Evolutionary conservation across 2,329 filamentous ascomycete species (phyloP), one percentile per base, ranked within the genome.

Genomic region (Metarhizium sp.): DNA sequence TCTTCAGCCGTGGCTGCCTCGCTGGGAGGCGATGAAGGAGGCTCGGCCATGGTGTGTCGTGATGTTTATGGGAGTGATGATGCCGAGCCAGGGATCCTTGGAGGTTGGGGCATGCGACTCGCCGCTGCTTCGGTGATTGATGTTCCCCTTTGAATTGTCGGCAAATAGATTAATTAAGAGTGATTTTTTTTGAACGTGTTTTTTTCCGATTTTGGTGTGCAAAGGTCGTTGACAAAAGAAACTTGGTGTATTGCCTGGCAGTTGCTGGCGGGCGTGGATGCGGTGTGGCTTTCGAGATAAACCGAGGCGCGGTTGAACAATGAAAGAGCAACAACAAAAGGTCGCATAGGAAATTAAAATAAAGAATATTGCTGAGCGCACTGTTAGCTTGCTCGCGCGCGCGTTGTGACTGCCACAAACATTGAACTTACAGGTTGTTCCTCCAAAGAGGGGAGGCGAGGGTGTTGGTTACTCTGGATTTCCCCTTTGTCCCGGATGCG

Each of bases 1-100:
- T 94, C 89, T 67, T 91, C 86, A 51, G 79, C 69, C 54, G 70
- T 78, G 54, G 80, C 71, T 53, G 74, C 71, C 65, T 77, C 79
- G 65, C 73, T 74, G 11, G 81, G 81, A 53, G 83, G 83, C 51
- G 83, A 86, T 6, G 83, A 86, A 6, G 82, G 81, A 62, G 78
- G 76, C 66, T 85, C 82, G 58, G 75, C 74, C 79, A 83, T 84
- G 63, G 49, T 46, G 47, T 45, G 25, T 25, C 20, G 18, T 51
- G 42, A 18, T 46, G 47, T 50, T 43, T 46, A 47, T 45, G 34
- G 50, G 50, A 16, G 40, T 7, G 11, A 29, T 55, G 52, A 36
- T 52, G 34, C 20, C 13, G 42, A 49, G 42, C 25, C 11, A 32
- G 32, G 6, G 36, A 18, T 34, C 48, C 32, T 36, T 38, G 7